Evolutionary conservation across 2,329 filamentous ascomycete species (phyloP).

Genomic region (Davidsoniella eucalypti): DNA sequence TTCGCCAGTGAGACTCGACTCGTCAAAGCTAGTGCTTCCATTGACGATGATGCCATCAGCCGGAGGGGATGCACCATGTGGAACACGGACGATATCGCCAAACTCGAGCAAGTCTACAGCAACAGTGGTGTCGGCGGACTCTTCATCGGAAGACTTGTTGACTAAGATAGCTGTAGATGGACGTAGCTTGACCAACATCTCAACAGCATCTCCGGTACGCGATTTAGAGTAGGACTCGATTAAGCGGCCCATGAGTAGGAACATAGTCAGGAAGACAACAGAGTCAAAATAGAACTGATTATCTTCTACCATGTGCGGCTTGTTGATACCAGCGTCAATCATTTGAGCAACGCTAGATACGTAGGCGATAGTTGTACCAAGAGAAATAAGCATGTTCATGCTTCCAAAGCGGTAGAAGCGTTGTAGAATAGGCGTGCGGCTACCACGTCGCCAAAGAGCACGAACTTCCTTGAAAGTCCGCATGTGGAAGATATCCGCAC

Average conservation of each 20-base stretch:
- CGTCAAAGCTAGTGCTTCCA: slow-evolving; percentile 59
- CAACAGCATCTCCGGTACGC: slow-evolving; percentile 73
- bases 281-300: slow-evolving; percentile 72
- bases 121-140: slow-evolving; percentile 25
- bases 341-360: slow-evolving; percentile 67
- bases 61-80: slow-evolving; percentile 67
- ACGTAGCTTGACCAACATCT: slow-evolving; percentile 59
- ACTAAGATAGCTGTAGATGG: slow-evolving; percentile 63
- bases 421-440: slow-evolving; percentile 52
- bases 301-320: slow-evolving; percentile 25
- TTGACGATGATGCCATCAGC: slow-evolving; percentile 57
- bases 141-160: slow-evolving; percentile 24
- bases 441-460: slow-evolving; percentile 60
- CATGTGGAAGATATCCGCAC: slow-evolving; percentile 69
- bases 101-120: slow-evolving; percentile 56
- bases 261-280: slow-evolving; percentile 80
- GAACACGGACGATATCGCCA: slow-evolving; percentile 58
- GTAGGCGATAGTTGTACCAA: slow-evolving; percentile 79
- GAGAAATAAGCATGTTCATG: slow-evolving; percentile 87
- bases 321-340: slow-evolving; percentile 39
- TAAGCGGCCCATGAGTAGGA: slow-evolving; percentile 57
- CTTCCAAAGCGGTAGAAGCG: slow-evolving; percentile 87
- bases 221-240: slow-evolving; percentile 86
- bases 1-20: slow-evolving; percentile 77
- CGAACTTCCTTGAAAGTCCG: slow-evolving; percentile 64